phyloP scores from a whole-genome alignment of 2,329 filamentous ascomycete genomes.

The Fusarium drepaniforme region DNA sequence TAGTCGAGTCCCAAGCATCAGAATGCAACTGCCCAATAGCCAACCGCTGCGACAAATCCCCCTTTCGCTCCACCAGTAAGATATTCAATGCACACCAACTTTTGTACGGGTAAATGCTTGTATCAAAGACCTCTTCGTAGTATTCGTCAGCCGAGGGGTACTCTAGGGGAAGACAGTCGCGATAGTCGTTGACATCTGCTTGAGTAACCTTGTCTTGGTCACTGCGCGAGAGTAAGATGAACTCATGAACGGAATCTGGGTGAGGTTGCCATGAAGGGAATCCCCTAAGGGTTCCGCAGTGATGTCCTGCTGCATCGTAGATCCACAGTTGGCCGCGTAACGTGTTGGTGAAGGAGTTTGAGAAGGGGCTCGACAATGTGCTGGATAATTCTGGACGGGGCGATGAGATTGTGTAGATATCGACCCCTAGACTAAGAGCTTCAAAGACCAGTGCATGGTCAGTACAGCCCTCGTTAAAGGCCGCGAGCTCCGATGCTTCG shows the following conservation, averaged over 20 bases:
- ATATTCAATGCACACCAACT: neutral
- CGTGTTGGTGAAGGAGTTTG: neutral
- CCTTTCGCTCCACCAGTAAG: neutral
- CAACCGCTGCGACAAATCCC: neutral
- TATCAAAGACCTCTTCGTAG: neutral
- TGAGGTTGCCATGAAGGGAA: neutral
- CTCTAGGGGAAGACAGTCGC: neutral
- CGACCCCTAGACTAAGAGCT: neutral
- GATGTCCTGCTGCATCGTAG: neutral
- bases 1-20: neutral
- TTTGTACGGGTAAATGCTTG: neutral
- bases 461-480: neutral
- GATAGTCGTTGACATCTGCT: neutral
- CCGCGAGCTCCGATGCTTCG: neutral
- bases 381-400: neutral
- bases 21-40: neutral
- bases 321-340: neutral
- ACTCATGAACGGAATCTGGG: neutral
- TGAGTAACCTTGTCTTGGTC: neutral
- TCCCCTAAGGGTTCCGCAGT: neutral
- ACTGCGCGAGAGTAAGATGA: neutral
- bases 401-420: neutral
- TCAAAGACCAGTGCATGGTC: neutral
- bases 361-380: neutral
- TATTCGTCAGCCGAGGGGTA: neutral